Conservation (phyloP, 2,329 filamentous ascomycete species). For the Trichoderma sp. region DNA sequence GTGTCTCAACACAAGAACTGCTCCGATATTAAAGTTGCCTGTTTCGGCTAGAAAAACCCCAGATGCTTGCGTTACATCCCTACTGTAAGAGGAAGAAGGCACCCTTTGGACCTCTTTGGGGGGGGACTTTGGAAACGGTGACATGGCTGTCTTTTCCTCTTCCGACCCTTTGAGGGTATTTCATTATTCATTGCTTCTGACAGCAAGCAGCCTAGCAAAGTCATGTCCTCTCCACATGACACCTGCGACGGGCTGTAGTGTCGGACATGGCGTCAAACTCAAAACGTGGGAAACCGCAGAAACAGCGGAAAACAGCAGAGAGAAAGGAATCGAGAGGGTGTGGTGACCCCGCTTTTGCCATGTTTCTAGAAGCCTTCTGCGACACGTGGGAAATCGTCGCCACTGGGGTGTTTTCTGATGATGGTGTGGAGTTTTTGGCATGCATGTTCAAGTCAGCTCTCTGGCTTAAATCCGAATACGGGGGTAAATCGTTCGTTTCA, state of each 20-base stretch:
- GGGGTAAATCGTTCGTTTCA: not conserved
- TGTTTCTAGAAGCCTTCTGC: slow-evolving; percentile 14
- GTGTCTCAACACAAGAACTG: slow-evolving; percentile 7
- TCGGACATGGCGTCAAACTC: not conserved
- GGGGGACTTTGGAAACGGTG: not conserved
- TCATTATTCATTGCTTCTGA: not conserved
- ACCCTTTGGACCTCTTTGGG: not conserved
- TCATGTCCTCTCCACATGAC: not conserved
- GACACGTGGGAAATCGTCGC: slow-evolving; percentile 6
- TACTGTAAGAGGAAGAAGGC: not conserved
- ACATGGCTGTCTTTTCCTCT: not conserved
- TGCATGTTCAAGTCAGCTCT: not conserved
- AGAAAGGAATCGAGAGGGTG: slow-evolving; percentile 3
- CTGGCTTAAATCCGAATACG: not conserved
- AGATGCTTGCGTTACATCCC: not conserved
- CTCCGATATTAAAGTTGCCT: not conserved
- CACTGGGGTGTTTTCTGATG: not conserved
- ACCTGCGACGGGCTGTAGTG: not conserved
- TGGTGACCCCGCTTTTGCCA: slow-evolving; percentile 4
- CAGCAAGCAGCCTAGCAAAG: not conserved
- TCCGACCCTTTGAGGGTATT: not conserved
- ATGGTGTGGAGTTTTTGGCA: not conserved
- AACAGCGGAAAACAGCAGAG: not conserved
- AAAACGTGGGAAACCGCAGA: not conserved
- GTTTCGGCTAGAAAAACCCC: not conserved